Evolutionary conservation across 2,329 filamentous ascomycete genomes (phyloP).

Genomic region (Claviceps sp.): DNA sequence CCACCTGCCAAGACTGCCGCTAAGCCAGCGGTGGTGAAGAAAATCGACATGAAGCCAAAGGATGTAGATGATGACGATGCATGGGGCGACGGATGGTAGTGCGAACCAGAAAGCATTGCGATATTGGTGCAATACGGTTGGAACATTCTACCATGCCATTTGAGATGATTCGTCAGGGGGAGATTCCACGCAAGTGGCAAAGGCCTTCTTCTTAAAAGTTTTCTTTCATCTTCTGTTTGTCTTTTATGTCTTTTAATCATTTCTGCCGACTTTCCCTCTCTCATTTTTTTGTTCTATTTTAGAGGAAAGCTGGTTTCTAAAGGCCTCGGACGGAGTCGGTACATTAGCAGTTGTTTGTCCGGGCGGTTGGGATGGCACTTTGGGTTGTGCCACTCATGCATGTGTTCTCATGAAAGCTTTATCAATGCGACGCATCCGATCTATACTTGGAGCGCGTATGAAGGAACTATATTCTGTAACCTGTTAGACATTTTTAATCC

Average conservation of each 20-base stretch:
- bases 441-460: too few species aligned
- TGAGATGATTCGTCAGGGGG: neutral
- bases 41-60: conserved; percentile 56
- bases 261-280: neutral
- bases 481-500: too few species aligned
- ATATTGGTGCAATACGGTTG: neutral
- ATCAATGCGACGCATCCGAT: too few species aligned
- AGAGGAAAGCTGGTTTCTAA: neutral
- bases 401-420: neutral
- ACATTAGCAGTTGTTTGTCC: neutral
- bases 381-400: neutral
- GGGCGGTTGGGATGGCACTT: neutral
- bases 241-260: neutral
- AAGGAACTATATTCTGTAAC: too few species aligned
- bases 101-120: neutral
- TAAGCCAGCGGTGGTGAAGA: conserved; percentile 43
- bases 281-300: neutral
- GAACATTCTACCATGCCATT: neutral
- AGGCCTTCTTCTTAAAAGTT: neutral
- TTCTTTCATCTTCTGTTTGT: neutral
- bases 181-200: neutral
- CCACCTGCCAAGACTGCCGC: conserved; percentile 15
- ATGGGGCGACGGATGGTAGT: conserved; percentile 54
- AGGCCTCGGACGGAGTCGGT: neutral
- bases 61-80: conserved; percentile 43